These are phyloP conservation scores for Rhamnella rubrinervis DNA, from an alignment of 331 rosid species.

Conservation along the genomic window DNA sequence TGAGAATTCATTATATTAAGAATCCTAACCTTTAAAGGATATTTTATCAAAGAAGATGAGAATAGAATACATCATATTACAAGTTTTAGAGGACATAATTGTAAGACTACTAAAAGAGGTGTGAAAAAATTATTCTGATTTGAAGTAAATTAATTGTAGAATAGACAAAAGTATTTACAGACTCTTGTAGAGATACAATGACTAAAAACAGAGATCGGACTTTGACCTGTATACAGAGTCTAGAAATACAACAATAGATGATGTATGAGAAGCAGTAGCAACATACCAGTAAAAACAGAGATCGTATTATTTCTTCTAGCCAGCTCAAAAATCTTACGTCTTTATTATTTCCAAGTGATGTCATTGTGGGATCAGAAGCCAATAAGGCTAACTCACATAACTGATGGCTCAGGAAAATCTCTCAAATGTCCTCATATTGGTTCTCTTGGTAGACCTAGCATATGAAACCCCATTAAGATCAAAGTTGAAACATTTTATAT, in stretches of 20 bases:
- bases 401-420: constrained; percentile 80
- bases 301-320: constrained; percentile 6
- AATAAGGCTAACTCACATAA: constrained; percentile 46
- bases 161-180: too few species aligned
- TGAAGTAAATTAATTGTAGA: too few species aligned
- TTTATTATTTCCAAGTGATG: constrained; percentile 62
- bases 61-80: constrained; percentile 29
- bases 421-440: constrained; percentile 94
- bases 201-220: too few species aligned
- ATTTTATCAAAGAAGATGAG: constrained; percentile 16
- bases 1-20: constrained; percentile 18
- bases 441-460: constrained; percentile 62
- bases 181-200: too few species aligned
- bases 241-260: constrained; percentile 21
- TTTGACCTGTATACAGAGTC: constrained; percentile 66
- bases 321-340: constrained; percentile 45
- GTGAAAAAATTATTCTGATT: too few species aligned
- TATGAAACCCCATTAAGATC: constrained; percentile 25
- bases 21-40: constrained; percentile 36
- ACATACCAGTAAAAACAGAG: neutral
- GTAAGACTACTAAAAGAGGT: constrained; percentile 89
- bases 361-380: constrained; percentile 65
- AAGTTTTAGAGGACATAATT: constrained; percentile 61
- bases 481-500: neutral
- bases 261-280: constrained; percentile 17